A percentile compares a stretch with the other conserved stretches of the same genome.
Conservation (phyloP, 306 rosid genomes). For the Gastrolobium bilobum region DNA sequence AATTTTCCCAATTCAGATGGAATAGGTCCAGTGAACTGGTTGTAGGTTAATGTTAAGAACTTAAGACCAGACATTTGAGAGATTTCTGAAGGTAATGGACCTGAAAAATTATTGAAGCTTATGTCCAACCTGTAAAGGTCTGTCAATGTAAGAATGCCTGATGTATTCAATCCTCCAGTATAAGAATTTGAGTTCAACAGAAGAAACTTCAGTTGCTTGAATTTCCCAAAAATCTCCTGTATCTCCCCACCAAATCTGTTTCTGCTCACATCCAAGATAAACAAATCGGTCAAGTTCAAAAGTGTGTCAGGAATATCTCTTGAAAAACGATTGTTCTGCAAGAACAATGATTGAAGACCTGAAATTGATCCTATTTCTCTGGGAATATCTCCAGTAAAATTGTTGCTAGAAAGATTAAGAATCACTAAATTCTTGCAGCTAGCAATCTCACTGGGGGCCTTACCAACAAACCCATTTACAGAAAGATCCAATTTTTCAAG, state of each 20-base stretch:
- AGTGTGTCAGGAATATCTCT: constrained; percentile 71
- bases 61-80: constrained; percentile 65
- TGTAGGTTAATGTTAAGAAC: constrained; percentile 71
- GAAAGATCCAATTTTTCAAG: constrained; percentile 73
- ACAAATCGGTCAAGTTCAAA: constrained; percentile 61
- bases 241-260: constrained; percentile 71
- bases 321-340: constrained; percentile 74
- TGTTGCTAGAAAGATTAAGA: constrained; percentile 70
- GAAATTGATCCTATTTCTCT: constrained; percentile 67
- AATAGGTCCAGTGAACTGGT: constrained; percentile 69
- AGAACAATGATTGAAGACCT: constrained; percentile 60
- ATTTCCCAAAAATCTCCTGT: constrained; percentile 74
- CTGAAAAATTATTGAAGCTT: constrained; percentile 73
- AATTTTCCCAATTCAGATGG: constrained; percentile 69
- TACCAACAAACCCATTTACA: constrained; percentile 60
- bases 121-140: constrained; percentile 68
- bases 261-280: constrained; percentile 86
- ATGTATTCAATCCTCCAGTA: constrained; percentile 66
- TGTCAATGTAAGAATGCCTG: constrained; percentile 75
- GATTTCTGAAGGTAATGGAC: constrained; percentile 77
- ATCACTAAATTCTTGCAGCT: constrained; percentile 62
- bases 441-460: constrained; percentile 64
- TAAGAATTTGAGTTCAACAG: constrained; percentile 67
- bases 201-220: constrained; percentile 75
- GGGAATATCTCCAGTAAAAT: constrained; percentile 69